Base-by-base conservation (phyloP, 352 stramenopile species). In the Phytophthora podocarpi region DNA sequence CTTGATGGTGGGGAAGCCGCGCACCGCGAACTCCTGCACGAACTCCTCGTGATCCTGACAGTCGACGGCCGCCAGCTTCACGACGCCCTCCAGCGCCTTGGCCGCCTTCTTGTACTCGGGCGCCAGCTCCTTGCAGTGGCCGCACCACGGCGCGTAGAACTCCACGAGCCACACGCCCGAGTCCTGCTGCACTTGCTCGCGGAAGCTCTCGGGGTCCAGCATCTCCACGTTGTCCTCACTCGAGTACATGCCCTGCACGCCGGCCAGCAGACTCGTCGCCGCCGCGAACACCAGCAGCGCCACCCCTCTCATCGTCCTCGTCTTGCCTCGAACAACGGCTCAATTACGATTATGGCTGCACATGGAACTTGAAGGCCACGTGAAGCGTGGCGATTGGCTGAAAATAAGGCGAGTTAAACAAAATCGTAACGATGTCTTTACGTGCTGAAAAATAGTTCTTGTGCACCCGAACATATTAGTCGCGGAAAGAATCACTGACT, bases 101-200 rank as follows among this genome's bases (percentile, higher is more conserved):
- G 93, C 91, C 3, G 90, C 91, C 55, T 95, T 92, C 73, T 95
- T 91, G 83, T 88, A 98, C 67, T 98, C 91, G 1, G 94, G 94
- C 16, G 87, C 85, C 32, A 98, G 81, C 56, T 87, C 82, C 78
- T 97, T 96, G 82, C 95, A 98, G 76, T 98, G 95, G 30, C 95
- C 95, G 57, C 93, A 98, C 93, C 93, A 98, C 35, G 94, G 94
- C 43, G 95, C 95, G 48, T 97, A 98, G 64, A 98, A 98, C 71
- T 98, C 90, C 16, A 98, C 91, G n/a, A 98, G 48, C 91, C 92
- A 98, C 64, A 96, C 76, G 12, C 83, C 82, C 5, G 76, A 72
- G 70, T 89, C 82, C 76, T 84, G 74, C 70, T 89, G 75, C 49
- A 95, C 54, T 49, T 79, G 58, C 49, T 93, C 82, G 11, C 81